Conservation (phyloP, 805 yeast species). For the Dipodascopsis uninucleata region DNA sequence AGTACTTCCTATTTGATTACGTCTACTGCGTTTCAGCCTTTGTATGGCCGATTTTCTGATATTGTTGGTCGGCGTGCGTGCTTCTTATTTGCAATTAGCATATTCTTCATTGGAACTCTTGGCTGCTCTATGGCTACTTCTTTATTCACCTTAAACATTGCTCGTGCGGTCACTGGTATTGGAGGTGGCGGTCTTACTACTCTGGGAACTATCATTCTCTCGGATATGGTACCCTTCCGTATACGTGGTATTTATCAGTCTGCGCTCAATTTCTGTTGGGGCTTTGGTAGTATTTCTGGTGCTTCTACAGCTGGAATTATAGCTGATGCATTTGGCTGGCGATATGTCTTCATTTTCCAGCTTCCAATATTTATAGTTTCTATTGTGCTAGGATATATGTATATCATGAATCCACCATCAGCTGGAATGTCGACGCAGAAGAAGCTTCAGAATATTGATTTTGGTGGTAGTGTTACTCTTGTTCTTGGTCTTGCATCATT, state of each 20-base stretch:
- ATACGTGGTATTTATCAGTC: slow-evolving; percentile 73
- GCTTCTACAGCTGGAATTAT: slow-evolving; percentile 56
- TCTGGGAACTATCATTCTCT: slow-evolving; percentile 67
- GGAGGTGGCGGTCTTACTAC: slow-evolving; percentile 88
- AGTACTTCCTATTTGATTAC: slow-evolving; percentile 62
- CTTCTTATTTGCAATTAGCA: slow-evolving; percentile 36
- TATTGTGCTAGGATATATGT: slow-evolving; percentile 35
- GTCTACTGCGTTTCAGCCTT: slow-evolving; percentile 63
- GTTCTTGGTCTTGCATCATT: slow-evolving; percentile 55
- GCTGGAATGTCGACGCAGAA: slow-evolving; percentile 7
- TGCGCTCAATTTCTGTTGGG: slow-evolving; percentile 36
- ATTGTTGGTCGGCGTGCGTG: slow-evolving; percentile 38
- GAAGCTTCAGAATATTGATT: slow-evolving; percentile 46
- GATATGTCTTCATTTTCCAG: slow-evolving; percentile 44
- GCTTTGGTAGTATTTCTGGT: slow-evolving; percentile 74
- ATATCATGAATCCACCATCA: slow-evolving; percentile 24
- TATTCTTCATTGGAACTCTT: slow-evolving; percentile 27
- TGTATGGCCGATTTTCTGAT: slow-evolving; percentile 64
- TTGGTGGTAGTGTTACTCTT: slow-evolving; percentile 57
- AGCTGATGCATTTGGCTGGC: slow-evolving; percentile 59
- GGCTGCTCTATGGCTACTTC: slow-evolving; percentile 29
- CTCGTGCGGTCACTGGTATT: slow-evolving; percentile 75
- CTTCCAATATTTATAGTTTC: slow-evolving; percentile 42
- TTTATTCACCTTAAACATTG: slow-evolving; percentile 25
- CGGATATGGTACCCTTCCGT: slow-evolving; percentile 71